These are phyloP conservation scores for Pachysandra terminalis DNA, from an alignment of 164 flowering plant species.

Conservation along the genomic window DNA sequence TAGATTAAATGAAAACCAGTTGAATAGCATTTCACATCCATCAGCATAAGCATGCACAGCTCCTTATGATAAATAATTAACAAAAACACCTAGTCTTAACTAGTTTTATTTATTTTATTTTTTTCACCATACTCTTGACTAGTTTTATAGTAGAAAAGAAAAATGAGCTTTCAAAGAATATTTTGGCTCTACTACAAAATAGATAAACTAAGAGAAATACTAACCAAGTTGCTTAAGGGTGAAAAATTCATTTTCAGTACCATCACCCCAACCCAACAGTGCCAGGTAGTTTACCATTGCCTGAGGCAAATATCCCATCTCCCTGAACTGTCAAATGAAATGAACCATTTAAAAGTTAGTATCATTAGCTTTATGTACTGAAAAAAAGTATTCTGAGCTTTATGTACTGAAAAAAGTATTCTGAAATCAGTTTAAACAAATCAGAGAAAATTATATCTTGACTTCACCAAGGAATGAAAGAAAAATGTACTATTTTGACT, in stretches of 20 bases:
- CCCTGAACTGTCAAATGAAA: slow-evolving; percentile 58
- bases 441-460: neutral
- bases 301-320: slow-evolving; percentile 94
- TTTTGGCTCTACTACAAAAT: neutral
- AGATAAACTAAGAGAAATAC: slow-evolving; percentile 25
- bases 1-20: neutral
- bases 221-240: slow-evolving; percentile 81
- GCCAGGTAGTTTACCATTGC: slow-evolving; percentile 97
- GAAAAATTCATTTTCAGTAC: slow-evolving; percentile 92
- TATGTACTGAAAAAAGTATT: too few species aligned
- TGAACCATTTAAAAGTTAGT: neutral
- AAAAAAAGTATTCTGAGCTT: too few species aligned
- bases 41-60: neutral
- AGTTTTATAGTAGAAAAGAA: too few species aligned
- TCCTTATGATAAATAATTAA: neutral
- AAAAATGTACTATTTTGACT: neutral
- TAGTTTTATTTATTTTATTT: too few species aligned
- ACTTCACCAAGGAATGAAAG: neutral
- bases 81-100: too few species aligned
- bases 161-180: too few species aligned
- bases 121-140: too few species aligned
- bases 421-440: neutral
- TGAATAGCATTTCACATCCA: neutral
- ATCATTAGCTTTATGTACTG: neutral
- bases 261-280: slow-evolving; percentile 99